Percentiles rank a stretch among this genome's conserved stretches.
phyloP scores from a whole-genome alignment of 2,329 filamentous ascomycete genomes.

The Hirsutella minnesotensis region DNA sequence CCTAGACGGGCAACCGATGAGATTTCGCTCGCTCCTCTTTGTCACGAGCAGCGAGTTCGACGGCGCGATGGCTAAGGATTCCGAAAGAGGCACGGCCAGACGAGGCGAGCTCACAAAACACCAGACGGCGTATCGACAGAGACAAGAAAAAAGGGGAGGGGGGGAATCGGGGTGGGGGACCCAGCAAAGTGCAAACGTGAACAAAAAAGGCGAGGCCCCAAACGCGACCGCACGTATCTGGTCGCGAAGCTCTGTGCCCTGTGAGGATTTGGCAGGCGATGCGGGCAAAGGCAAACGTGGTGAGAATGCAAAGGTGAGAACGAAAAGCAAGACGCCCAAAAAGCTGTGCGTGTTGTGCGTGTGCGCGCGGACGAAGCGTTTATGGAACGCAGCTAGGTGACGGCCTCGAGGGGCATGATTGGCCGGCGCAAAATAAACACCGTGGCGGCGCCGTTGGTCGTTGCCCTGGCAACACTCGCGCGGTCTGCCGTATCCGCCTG shows the following conservation, averaged over 20 bases:
- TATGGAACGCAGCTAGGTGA: conserved; percentile 4
- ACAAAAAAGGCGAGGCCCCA: not conserved
- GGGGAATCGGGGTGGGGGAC: not conserved
- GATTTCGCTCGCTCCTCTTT: too few species aligned
- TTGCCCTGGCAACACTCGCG: conserved; percentile 2
- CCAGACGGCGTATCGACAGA: too few species aligned
- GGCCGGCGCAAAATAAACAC: conserved; percentile 3
- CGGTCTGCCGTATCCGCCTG: not conserved
- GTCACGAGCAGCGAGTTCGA: too few species aligned
- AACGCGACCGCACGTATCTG: conserved; percentile 1
- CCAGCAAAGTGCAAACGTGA: not conserved
- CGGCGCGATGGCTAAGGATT: too few species aligned
- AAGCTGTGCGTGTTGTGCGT: not conserved
- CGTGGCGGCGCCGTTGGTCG: not conserved
- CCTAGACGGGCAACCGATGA: too few species aligned
- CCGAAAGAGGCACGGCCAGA: too few species aligned
- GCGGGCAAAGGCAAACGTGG: not conserved
- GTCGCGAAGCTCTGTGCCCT: too few species aligned
- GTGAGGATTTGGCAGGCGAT: too few species aligned
- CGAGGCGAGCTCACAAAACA: too few species aligned
- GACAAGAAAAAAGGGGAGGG: not conserved
- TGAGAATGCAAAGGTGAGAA: not conserved
- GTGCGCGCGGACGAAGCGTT: conserved; percentile 1
- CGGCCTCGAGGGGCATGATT: conserved; percentile 2
- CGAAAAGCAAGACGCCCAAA: not conserved